Evolutionary conservation across 1,284 basidiomycete species (phyloP), one percentile per base, ranked within the genome.

Genomic region (Mycena citricolor): DNA sequence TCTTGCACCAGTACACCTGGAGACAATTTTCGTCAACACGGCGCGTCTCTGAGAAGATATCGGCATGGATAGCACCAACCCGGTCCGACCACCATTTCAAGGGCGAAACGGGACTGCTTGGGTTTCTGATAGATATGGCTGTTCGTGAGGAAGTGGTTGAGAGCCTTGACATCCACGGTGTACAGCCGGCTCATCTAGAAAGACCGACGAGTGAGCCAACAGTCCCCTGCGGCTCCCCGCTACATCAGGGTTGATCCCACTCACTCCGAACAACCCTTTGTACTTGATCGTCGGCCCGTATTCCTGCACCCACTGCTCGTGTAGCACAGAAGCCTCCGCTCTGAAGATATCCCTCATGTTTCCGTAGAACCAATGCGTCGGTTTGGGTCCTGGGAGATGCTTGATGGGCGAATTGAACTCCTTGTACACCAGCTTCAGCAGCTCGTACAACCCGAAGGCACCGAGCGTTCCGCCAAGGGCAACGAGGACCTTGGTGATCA

Each of bases 241-340:
- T 34, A 6, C 14, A 14, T 21, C 6, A 28, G 24, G 5, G n/a
- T 20, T 11, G 23, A 19, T 14, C 39, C 20, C 23, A 54, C 73
- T 35, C 44, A 81, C 81, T 25, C 66, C 65, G 26, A 82, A 61
- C 2, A 76, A 54, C 2, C 65, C 65, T 41, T 66, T 67, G 45
- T 72, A 79, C 41, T 58, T 69, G 42, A 82, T 53, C 1, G 71
- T 77, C 5, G 51, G 59, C 0, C 83, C 83, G 48, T 82, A 81
- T 47, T 76, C 54, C 31, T 65, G 54, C 1, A 69, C 57, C 83
- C 83, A 86, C 55, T 71, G 56, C 40, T 79, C 73, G 22, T 75
- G 69, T 17, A 72, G 52, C 0, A 64, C 62, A 4, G 61, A 63
- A 47, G 63, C 64, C 38, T 70, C 65, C 69, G 70, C 28, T 1